Evolutionary conservation across 495 filamentous ascomycete genomes (phyloP), one percentile per base, ranked within the genome.

Genomic region (Opeltia flavorubescens): DNA sequence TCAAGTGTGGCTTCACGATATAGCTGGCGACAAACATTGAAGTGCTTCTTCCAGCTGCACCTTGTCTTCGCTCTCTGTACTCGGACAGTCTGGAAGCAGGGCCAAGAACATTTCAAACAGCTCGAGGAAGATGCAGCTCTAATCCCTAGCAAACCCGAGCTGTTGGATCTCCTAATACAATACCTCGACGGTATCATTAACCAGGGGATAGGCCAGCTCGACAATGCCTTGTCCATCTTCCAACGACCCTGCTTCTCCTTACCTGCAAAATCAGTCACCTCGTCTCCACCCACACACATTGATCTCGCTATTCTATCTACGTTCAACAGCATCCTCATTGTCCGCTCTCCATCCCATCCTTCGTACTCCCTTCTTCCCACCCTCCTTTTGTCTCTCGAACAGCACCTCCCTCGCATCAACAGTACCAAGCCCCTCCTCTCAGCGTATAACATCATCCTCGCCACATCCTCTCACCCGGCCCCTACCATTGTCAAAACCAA

Each of bases 251-350:
- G 66, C 29, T 75, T 94, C 48, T 64, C 61, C 20, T 57, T 71
- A 23, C 35, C 43, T 47, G 59, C 57, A 5, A 68, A 81, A 15
- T 59, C 67, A 25, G 57, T 55, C 15, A 63, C 53, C 45, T 71
- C 56, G 49, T 62, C 55, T 35, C 64, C 62, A 51, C 72, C 79
- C 29, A 66, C 78, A n/a, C 71, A 74, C 39, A 70, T 75, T 3
- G 85, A 95, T 50, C 66, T 93, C 17, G 67, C 78, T 7, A 74
- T 94, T 41, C 74, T 96, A 9, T 83, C 86, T 4, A 67, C 78
- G 4, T 73, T 99, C 48, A 96, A 94, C 62, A 72, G 73, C 20
- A 63, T 94, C 23, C 80, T 88, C 59, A 91, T 96, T 46, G 67
- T 94, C 51, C 84, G 87, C 38, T 66, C 79, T 30, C 74, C 74